Evolutionary conservation across 306 rosid species (phyloP).

Genomic region (Inga leiocalycina): DNA sequence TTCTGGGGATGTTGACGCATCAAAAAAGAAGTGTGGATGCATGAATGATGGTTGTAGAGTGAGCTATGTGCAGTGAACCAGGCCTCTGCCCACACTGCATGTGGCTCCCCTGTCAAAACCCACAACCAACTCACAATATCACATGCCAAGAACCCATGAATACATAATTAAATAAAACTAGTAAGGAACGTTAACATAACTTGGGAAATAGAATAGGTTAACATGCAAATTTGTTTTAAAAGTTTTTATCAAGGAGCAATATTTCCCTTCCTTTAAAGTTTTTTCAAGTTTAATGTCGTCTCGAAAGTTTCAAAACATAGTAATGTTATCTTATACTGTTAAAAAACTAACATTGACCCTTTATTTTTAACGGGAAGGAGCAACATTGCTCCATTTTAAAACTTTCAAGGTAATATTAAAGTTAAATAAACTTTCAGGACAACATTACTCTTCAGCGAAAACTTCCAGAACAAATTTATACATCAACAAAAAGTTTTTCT

Average conservation of each 20-base stretch:
- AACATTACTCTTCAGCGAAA: rapidly evolving
- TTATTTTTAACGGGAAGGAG: too few relatives aligned
- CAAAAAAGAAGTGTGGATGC: not conserved
- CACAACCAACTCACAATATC: not conserved
- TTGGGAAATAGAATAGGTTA: not conserved
- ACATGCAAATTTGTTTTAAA: too few relatives aligned
- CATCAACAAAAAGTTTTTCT: rapidly evolving
- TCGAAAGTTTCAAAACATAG: too few relatives aligned
- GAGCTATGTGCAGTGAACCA: not conserved
- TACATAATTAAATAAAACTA: not conserved
- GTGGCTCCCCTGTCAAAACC: not conserved
- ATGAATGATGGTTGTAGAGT: not conserved
- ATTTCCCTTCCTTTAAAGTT: too few relatives aligned
- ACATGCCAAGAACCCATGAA: not conserved
- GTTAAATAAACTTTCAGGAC: too few relatives aligned
- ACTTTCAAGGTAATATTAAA: rapidly evolving
- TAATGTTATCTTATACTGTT: too few relatives aligned
- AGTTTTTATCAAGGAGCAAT: too few relatives aligned
- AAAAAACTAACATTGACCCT: too few relatives aligned
- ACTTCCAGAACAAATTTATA: too few relatives aligned
- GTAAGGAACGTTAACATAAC: not conserved
- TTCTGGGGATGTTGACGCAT: not conserved
- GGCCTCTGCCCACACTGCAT: not conserved
- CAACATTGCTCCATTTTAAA: too few relatives aligned
- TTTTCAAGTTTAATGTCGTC: too few relatives aligned